These are phyloP conservation scores for Alternaria metachromatica DNA, from an alignment of 2,329 filamentous ascomycete species.

Conservation along the genomic window DNA sequence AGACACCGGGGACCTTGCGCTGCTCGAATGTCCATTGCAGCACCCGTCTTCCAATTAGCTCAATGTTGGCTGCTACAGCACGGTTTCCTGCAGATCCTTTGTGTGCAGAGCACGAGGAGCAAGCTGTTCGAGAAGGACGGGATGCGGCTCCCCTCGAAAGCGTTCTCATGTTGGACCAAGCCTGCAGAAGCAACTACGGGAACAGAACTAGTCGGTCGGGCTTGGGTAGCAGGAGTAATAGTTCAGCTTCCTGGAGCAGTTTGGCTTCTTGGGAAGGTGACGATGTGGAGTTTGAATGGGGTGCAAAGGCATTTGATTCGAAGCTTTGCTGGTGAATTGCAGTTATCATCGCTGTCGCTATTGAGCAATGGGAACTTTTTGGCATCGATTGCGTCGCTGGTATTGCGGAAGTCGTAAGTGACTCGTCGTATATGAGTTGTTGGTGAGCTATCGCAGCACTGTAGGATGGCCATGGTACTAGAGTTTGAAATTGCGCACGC, in stretches of 20 bases:
- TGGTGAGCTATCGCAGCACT: not conserved
- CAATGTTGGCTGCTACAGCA: not conserved
- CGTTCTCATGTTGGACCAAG: not conserved
- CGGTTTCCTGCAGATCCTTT: not conserved
- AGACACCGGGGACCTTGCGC: constrained; percentile 3
- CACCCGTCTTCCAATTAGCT: not conserved
- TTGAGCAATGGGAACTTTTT: not conserved
- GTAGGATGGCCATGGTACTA: not conserved
- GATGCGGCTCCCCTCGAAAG: not conserved
- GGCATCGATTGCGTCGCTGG: not conserved
- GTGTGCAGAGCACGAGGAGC: constrained; percentile 1
- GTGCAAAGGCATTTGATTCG: not conserved
- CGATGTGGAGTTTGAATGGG: not conserved
- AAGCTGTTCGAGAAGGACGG: not conserved
- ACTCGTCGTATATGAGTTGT: not conserved
- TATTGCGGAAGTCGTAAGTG: not conserved
- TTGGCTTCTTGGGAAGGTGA: not conserved
- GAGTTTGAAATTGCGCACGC: not conserved
- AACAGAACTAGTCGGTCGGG: not conserved
- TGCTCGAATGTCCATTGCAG: constrained; percentile 4
- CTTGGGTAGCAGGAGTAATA: not conserved
- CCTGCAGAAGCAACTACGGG: not conserved
- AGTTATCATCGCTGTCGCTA: not conserved
- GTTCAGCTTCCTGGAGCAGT: not conserved
- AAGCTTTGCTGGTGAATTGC: constrained; percentile 4